Evolutionary conservation across 257 asterid genomes (phyloP), one percentile per base, ranked within the genome.

Genomic region (Solanum pennellii): DNA sequence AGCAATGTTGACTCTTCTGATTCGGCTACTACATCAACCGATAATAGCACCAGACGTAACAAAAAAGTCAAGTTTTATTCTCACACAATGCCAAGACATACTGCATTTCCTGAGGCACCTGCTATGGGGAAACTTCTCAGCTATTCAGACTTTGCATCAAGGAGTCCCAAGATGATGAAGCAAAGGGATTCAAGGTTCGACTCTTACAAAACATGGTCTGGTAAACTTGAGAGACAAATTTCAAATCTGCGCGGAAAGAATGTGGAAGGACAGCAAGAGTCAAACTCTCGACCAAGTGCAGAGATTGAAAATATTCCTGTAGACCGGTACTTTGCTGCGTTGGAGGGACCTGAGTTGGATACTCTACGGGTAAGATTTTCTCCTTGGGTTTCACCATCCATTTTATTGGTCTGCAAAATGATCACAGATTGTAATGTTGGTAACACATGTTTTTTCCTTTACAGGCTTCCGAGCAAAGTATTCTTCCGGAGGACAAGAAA

Each of bases 201-300:
- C 89, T 90, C 97, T 44, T 94, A 94, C 94, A 96, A 93, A 90
- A 95, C 98, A 62, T 94, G 98, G 97, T 95, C 98, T 0, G 98
- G 97, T 5, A 92, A 88, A 87, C 92, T 94, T 18, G 99, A 96
- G 92, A 91, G 96, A 23, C 96, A 96, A 44, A 5, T 94, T 15
- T 89, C 98, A 25, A 90, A 86, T 42, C 52, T 95, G 52, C 91
- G 93, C 0, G 94, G 98, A 44, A 91, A 79, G 88, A 87, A 41
- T 25, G 83, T 60, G 21, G 94, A 94, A 75, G 44, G 69, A 35
- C 89, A 86, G 80, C 88, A 84, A 33, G 93, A 89, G 7, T 37
- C 86, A 27, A 86, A 85, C 79, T 20, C 89, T 87, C 91, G 86
- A 47, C 88, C 15, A 52, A 92, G 20, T 9, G 71, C 89, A 7